Conservation (phyloP, 2,329 filamentous ascomycete species). For the Paecilomyces fulvus region DNA sequence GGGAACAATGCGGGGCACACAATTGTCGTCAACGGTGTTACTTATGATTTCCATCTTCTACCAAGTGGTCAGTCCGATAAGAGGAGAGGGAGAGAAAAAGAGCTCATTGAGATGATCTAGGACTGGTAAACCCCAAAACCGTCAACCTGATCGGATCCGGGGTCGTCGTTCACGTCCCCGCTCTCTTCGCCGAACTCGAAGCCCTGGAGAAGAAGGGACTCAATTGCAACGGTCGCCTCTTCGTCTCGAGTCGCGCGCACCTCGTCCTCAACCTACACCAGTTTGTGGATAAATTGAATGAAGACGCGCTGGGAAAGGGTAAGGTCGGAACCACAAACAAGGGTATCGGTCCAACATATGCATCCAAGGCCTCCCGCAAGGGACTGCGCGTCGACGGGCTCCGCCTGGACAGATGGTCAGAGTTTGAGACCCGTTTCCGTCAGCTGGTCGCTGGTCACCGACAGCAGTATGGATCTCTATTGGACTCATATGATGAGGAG, state of each 20-base stretch:
- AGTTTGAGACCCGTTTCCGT: slow-evolving; percentile 48
- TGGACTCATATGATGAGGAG: slow-evolving; percentile 13
- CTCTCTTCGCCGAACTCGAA: slow-evolving; percentile 40
- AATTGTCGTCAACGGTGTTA: slow-evolving; percentile 38
- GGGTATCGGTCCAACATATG: slow-evolving; percentile 52
- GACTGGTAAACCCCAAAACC: slow-evolving; percentile 36
- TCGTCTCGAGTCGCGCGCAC: slow-evolving; percentile 40
- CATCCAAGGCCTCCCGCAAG: slow-evolving; percentile 52
- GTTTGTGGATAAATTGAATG: slow-evolving; percentile 39
- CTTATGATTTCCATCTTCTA: slow-evolving; percentile 43
- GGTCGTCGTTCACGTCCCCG: slow-evolving; percentile 40
- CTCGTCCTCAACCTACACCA: slow-evolving; percentile 38
- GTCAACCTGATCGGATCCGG: slow-evolving; percentile 41
- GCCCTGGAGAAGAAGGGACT: slow-evolving; percentile 37
- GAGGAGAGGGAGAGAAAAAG: background rate
- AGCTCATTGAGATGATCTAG: slow-evolving; percentile 15
- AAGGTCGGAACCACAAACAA: slow-evolving; percentile 44
- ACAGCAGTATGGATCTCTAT: background rate
- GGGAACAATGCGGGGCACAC: slow-evolving; percentile 40
- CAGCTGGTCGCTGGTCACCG: slow-evolving; percentile 34
- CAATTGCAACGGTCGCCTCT: slow-evolving; percentile 31
- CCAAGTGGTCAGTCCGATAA: slow-evolving; percentile 13
- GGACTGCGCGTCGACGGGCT: slow-evolving; percentile 53
- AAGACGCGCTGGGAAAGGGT: slow-evolving; percentile 35
- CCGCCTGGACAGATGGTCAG: slow-evolving; percentile 41